Percentiles rank a stretch among this genome's conserved stretches.
phyloP scores from a whole-genome alignment of 1,284 basidiomycete genomes.

The Testicularia cyperi region DNA sequence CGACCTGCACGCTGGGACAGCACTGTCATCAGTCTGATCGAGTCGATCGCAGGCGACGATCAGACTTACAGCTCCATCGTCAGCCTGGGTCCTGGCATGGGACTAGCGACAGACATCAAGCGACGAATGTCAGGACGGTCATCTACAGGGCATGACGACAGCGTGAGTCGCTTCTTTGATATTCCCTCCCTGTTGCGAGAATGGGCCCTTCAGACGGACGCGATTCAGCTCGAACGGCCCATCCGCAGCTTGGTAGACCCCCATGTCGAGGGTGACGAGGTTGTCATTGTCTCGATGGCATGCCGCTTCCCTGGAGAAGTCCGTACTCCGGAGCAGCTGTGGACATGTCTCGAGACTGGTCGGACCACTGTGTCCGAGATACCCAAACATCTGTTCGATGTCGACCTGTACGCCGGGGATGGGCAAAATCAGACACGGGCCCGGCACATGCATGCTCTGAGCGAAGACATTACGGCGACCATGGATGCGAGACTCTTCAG shows the following conservation, averaged over 20 bases:
- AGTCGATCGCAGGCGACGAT: not conserved
- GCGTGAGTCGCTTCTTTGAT: not conserved
- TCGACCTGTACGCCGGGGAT: conserved; percentile 27
- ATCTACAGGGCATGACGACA: too few species aligned
- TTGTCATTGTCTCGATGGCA: conserved; percentile 38
- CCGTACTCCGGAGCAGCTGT: conserved; percentile 26
- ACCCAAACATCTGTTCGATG: conserved; percentile 36
- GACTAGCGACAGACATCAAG: conserved; percentile 13
- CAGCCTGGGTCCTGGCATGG: conserved; percentile 16
- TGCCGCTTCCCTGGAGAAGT: conserved; percentile 42
- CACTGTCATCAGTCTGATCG: conserved; percentile 11
- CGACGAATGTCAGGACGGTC: not conserved
- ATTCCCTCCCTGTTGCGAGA: not conserved
- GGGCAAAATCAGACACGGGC: conserved; percentile 32
- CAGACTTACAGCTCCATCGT: too few species aligned
- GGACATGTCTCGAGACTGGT: conserved; percentile 33
- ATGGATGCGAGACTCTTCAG: conserved; percentile 42
- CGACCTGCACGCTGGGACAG: conserved; percentile 20
- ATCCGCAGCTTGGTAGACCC: not conserved
- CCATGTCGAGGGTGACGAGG: conserved; percentile 23
- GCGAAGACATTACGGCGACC: conserved; percentile 19
- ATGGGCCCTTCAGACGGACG: too few species aligned
- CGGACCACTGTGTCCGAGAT: conserved; percentile 23
- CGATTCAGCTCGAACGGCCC: too few species aligned
- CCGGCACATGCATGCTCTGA: conserved; percentile 34